These are phyloP conservation scores for Pseudotsuga menziesii DNA, from an alignment of 75 land plant genomes.

Conservation along the genomic window DNA sequence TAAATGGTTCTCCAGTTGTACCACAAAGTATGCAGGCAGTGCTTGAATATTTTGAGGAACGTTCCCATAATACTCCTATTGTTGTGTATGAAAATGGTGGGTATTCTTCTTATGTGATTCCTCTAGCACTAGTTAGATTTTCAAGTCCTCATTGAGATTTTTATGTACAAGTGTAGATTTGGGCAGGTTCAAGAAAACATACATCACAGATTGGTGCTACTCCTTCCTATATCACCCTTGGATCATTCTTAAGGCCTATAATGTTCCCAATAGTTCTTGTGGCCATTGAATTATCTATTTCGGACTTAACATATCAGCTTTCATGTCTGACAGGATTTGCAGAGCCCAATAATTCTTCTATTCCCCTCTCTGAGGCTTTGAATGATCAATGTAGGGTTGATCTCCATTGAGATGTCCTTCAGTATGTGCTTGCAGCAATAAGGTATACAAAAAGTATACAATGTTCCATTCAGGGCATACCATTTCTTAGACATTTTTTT, in stretches of 20 bases:
- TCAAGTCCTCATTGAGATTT: not conserved
- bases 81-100: constrained; percentile 30
- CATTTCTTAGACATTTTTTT: not conserved
- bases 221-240: too few relatives aligned
- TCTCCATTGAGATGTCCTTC: not conserved
- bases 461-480: not conserved
- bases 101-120: not conserved
- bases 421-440: not conserved
- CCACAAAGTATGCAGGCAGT: constrained; percentile 18
- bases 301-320: not conserved
- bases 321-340: not conserved
- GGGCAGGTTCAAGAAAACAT: too few relatives aligned
- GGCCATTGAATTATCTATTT: too few relatives aligned
- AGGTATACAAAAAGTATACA: not conserved
- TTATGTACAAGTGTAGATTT: not conserved
- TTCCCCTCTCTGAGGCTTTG: not conserved
- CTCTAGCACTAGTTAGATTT: not conserved
- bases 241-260: too few relatives aligned
- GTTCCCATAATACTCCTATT: constrained; percentile 24
- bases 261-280: too few relatives aligned
- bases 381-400: not conserved
- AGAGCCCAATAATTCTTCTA: not conserved
- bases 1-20: not conserved
- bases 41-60: constrained; percentile 20
- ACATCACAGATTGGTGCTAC: too few relatives aligned